These are phyloP conservation scores for Salix suchowensis DNA, from an alignment of 345 rosid genomes.

Conservation along the genomic window DNA sequence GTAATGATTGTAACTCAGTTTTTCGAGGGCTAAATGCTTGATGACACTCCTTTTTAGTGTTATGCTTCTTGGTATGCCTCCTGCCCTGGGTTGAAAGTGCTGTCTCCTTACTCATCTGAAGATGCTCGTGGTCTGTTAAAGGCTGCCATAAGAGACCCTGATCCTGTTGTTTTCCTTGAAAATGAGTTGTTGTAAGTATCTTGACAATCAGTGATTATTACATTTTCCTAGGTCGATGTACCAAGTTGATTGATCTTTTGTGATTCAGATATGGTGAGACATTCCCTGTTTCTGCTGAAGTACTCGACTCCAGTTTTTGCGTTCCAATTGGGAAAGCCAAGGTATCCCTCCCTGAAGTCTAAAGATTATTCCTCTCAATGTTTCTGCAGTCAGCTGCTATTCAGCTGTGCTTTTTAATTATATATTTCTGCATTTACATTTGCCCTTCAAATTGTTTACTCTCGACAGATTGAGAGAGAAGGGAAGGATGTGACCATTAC, in stretches of 20 bases:
- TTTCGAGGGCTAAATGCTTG: background rate
- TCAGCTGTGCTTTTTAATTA: background rate
- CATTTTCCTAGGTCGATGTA: background rate
- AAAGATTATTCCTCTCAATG: slow-evolving; percentile 6
- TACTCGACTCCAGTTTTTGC: slow-evolving; percentile 84
- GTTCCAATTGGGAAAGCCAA: slow-evolving; percentile 95
- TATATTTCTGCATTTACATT: background rate
- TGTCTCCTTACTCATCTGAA: slow-evolving; percentile 77
- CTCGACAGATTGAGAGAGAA: slow-evolving; percentile 74
- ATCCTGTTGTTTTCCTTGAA: slow-evolving; percentile 92
- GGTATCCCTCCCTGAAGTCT: slow-evolving; percentile 33
- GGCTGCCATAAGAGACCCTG: slow-evolving; percentile 97
- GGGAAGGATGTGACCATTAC: slow-evolving; percentile 85
- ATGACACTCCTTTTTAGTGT: slow-evolving; percentile 48
- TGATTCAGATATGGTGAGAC: slow-evolving; percentile 77
- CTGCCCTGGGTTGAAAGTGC: slow-evolving; percentile 86
- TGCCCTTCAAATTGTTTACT: background rate
- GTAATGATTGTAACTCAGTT: background rate
- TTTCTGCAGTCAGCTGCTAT: background rate
- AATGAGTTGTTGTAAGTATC: slow-evolving; percentile 81
- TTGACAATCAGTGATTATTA: background rate
- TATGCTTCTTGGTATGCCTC: slow-evolving; percentile 90
- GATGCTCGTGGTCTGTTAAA: slow-evolving; percentile 89
- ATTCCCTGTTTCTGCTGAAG: slow-evolving; percentile 86
- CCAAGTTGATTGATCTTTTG: slow-evolving; percentile 5